Evolutionary conservation across 2,329 filamentous ascomycete genomes (phyloP).

Genomic region (Penicillium sp.): DNA sequence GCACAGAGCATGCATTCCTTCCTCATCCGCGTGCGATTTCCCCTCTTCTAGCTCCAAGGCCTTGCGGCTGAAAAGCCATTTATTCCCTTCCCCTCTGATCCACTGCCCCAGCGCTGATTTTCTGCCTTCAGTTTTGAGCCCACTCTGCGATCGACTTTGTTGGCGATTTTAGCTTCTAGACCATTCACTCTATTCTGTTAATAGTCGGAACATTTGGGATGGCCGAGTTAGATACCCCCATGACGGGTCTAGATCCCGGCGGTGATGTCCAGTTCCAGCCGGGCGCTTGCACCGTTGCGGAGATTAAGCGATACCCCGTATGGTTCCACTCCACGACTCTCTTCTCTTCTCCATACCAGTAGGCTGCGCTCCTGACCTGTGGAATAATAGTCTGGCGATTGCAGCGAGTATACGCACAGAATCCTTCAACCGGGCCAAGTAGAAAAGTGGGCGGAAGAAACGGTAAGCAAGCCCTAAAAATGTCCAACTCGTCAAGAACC

Average conservation of each 20-base stretch:
- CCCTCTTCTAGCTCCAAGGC: neutral
- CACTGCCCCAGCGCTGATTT: neutral
- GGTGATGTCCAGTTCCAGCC: constrained; percentile 10
- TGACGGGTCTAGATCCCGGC: constrained; percentile 4
- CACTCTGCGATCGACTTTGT: neutral
- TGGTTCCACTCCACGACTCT: too few relatives aligned
- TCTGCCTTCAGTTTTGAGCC: neutral
- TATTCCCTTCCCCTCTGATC: neutral
- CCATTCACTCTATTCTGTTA: neutral
- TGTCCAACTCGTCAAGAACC: too few relatives aligned
- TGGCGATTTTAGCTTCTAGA: neutral
- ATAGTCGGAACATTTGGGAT: neutral
- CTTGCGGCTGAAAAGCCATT: neutral
- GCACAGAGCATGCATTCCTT: neutral
- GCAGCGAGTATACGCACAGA: neutral
- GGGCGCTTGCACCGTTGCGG: constrained; percentile 1
- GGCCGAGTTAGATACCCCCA: constrained; percentile 14
- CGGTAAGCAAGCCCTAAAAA: neutral
- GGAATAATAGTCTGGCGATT: neutral
- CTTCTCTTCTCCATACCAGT: too few relatives aligned
- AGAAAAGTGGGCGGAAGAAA: constrained; percentile 3
- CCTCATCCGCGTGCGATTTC: neutral
- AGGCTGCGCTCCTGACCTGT: neutral
- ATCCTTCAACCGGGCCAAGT: neutral
- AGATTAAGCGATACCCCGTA: constrained; percentile 1